These are phyloP conservation scores for Eucalyptus erythrocorys DNA, from an alignment of 345 rosid species.

Conservation along the genomic window DNA sequence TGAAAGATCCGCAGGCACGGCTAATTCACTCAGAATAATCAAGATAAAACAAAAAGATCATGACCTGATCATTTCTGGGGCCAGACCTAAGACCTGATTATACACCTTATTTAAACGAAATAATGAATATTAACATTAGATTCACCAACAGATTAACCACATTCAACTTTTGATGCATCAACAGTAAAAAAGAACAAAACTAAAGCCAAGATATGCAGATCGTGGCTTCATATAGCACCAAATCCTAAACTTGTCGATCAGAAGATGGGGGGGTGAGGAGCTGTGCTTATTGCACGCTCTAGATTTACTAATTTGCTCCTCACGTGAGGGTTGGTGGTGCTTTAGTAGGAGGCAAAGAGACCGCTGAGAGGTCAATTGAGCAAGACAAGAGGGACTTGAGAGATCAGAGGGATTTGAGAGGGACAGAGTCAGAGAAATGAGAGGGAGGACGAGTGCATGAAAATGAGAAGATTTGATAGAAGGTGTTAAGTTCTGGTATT, in stretches of 20 bases:
- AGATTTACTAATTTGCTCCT: background rate
- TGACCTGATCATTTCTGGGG: background rate
- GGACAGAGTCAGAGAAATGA: background rate
- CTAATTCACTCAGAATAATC: background rate
- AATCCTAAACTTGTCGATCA: background rate
- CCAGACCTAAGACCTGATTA: background rate
- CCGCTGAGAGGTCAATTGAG: background rate
- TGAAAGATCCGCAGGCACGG: background rate
- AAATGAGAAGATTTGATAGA: background rate
- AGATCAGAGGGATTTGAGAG: background rate
- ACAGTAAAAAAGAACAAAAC: background rate
- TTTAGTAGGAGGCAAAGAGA: background rate
- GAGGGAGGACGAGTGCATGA: background rate
- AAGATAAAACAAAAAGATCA: background rate
- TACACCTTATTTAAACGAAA: background rate
- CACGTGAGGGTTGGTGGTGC: background rate
- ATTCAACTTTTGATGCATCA: background rate
- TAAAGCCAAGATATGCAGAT: background rate
- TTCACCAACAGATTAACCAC: background rate
- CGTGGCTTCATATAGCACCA: background rate
- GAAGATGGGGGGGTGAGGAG: background rate
- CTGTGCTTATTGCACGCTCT: background rate
- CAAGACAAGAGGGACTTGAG: background rate
- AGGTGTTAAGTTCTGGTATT: background rate
- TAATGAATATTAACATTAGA: background rate